A percentile compares a stretch with the other conserved stretches of the same genome.
Conservation (phyloP, 768 basidiomycete species). For the Leucocoprinus sp. region DNA sequence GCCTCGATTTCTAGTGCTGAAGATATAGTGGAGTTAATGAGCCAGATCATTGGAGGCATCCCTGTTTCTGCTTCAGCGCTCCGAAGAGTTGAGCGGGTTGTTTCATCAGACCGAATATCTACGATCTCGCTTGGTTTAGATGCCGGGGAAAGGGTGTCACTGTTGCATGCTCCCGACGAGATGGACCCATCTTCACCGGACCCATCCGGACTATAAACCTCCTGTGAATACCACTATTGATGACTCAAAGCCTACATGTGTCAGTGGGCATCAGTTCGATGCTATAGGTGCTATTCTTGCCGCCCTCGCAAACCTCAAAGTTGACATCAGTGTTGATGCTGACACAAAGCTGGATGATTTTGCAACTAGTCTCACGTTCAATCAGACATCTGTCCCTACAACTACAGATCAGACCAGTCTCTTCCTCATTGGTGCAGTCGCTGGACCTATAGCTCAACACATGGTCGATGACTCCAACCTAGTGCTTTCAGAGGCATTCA, state of each 20-base stretch:
- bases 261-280: conserved; percentile 63
- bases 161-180: too few relatives aligned
- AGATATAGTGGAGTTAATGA: too few relatives aligned
- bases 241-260: conserved; percentile 43
- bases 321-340: conserved; percentile 48
- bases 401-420: conserved; percentile 53
- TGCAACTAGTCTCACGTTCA: conserved; percentile 47
- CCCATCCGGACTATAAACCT: conserved; percentile 43
- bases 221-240: conserved; percentile 51
- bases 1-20: too few relatives aligned
- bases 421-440: conserved; percentile 65
- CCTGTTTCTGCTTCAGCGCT: too few relatives aligned
- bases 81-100: too few relatives aligned
- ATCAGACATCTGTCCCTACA: conserved; percentile 47
- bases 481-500: conserved; percentile 48
- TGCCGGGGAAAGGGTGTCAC: too few relatives aligned
- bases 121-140: too few relatives aligned
- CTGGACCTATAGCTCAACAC: conserved; percentile 55
- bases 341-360: conserved; percentile 58
- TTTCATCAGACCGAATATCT: too few relatives aligned
- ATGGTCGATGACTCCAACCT: conserved; percentile 52
- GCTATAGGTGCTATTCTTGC: conserved; percentile 51
- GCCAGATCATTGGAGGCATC: too few relatives aligned
- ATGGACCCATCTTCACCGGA: too few relatives aligned
- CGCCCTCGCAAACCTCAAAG: conserved; percentile 50